Conservation (phyloP, 345 rosid genomes). For the Sisymbrium altissimum region DNA sequence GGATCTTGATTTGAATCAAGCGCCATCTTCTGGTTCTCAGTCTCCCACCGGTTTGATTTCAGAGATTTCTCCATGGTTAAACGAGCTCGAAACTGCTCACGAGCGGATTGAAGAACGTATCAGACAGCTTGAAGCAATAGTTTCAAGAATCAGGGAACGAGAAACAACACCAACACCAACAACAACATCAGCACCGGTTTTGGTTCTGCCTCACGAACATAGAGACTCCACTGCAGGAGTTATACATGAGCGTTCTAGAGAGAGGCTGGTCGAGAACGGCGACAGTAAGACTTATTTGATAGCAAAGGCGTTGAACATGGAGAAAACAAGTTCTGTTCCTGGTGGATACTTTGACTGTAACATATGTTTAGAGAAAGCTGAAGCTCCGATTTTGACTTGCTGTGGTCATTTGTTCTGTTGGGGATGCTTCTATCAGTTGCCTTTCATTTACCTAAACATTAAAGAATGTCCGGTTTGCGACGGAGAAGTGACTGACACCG, state of each 20-base stretch:
- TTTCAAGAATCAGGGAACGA: constrained; percentile 40
- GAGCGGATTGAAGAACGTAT: constrained; percentile 55
- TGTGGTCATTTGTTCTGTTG: constrained; percentile 80
- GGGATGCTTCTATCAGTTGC: constrained; percentile 59
- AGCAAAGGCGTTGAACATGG: constrained; percentile 51
- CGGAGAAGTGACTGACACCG: constrained; percentile 45
- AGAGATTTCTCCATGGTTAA: constrained; percentile 37
- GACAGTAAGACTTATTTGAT: constrained; percentile 38
- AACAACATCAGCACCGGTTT: not conserved
- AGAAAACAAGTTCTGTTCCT: constrained; percentile 21
- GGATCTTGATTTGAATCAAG: constrained; percentile 60
- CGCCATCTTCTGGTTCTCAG: constrained; percentile 34
- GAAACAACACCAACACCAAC: constrained; percentile 24
- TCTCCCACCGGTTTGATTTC: constrained; percentile 29
- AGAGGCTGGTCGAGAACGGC: constrained; percentile 24
- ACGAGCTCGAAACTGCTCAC: constrained; percentile 46
- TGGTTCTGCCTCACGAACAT: constrained; percentile 3
- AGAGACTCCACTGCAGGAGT: constrained; percentile 22
- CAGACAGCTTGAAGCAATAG: constrained; percentile 51
- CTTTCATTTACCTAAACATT: constrained; percentile 36
- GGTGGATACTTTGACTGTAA: constrained; percentile 49
- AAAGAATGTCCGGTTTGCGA: constrained; percentile 51
- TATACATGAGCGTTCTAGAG: constrained; percentile 32
- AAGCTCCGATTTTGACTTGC: constrained; percentile 55
- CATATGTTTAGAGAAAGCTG: constrained; percentile 53